Percentiles rank a stretch among this genome's conserved stretches.
Evolutionary conservation across 345 rosid species (phyloP).

Genomic region (Hibiscus syriacus): DNA sequence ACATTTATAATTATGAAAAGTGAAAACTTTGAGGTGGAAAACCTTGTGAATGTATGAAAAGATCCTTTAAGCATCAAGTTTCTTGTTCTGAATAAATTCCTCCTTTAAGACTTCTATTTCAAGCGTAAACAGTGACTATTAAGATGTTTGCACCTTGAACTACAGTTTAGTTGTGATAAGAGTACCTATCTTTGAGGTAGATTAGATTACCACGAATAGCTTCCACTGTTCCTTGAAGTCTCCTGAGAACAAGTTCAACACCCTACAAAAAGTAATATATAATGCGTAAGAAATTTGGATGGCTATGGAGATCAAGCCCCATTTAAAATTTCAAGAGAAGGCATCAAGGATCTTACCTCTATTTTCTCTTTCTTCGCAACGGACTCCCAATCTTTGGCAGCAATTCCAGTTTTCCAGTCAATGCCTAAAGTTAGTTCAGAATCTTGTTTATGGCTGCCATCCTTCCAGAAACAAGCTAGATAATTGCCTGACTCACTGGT

Average conservation of each 20-base stretch:
- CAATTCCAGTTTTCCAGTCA: constrained; percentile 87
- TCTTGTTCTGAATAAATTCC: not conserved
- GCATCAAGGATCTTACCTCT: constrained; percentile 42
- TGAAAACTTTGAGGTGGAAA: not conserved
- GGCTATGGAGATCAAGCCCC: not conserved
- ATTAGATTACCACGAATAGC: constrained; percentile 52
- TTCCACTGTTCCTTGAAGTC: constrained; percentile 61
- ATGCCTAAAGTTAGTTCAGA: constrained; percentile 46
- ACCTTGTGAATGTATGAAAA: not conserved
- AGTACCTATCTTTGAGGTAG: constrained; percentile 56
- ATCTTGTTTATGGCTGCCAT: constrained; percentile 24
- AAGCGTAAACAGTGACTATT: not conserved
- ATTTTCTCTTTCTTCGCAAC: constrained; percentile 88
- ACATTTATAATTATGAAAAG: too few relatives aligned
- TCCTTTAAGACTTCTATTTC: not conserved
- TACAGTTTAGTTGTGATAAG: not conserved
- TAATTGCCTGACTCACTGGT: constrained; percentile 65
- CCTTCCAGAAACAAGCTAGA: constrained; percentile 70
- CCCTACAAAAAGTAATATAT: constrained; percentile 39
- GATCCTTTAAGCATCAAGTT: too few relatives aligned
- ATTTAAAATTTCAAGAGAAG: not conserved
- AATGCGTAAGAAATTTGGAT: constrained; percentile 2
- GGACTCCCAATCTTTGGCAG: constrained; percentile 95
- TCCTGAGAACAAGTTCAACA: constrained; percentile 73
- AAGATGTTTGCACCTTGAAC: not conserved